phyloP scores from a whole-genome alignment of 83 land plant genomes.

The Picea abies region DNA sequence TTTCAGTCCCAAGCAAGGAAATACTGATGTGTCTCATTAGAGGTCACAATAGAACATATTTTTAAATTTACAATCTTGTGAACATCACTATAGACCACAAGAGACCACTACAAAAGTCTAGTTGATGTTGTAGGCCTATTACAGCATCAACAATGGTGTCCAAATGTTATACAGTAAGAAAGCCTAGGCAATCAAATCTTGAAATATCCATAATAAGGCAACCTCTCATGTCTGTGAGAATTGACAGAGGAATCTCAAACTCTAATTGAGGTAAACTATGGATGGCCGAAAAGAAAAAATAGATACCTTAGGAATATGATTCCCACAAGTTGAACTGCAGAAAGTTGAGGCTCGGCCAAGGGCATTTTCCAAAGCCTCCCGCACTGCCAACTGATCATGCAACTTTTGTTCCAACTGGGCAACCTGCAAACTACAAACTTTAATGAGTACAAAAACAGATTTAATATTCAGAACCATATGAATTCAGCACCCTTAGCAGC shows the following conservation, averaged over 20 bases:
- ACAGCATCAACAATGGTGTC: not conserved
- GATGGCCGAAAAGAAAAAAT: not conserved
- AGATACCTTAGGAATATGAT: constrained; percentile 5
- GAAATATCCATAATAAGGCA: not conserved
- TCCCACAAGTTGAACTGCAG: not conserved
- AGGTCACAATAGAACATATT: too few relatives aligned
- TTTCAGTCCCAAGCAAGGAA: not conserved
- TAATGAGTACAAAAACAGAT: too few relatives aligned
- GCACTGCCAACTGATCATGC: constrained; percentile 4
- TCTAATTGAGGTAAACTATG: not conserved
- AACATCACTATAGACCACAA: not conserved
- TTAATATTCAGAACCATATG: too few relatives aligned
- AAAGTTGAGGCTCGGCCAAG: not conserved
- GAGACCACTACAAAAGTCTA: constrained; percentile 3
- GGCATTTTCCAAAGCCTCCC: constrained; percentile 13
- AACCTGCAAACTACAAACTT: constrained; percentile 1
- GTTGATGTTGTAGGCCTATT: not conserved
- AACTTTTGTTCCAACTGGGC: not conserved
- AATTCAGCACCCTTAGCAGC: too few relatives aligned
- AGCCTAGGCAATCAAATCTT: not conserved
- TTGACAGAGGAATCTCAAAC: not conserved
- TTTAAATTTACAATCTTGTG: not conserved
- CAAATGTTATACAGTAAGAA: not conserved
- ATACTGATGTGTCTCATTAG: not conserved
- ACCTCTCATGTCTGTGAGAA: not conserved